These are phyloP conservation scores for Pueraria montana DNA, from an alignment of 306 rosid species.

Conservation along the genomic window DNA sequence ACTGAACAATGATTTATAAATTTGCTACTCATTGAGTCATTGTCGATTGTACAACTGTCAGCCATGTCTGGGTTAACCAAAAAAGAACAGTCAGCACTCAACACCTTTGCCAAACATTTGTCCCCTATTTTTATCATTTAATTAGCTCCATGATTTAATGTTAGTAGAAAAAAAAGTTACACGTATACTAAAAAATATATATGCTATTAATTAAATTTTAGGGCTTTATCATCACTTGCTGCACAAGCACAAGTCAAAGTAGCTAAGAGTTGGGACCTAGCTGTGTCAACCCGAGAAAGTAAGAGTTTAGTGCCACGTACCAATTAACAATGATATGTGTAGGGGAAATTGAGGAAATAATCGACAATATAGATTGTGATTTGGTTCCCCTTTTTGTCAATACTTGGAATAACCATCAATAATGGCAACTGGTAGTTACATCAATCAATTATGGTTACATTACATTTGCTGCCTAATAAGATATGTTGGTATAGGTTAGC, in stretches of 20 bases:
- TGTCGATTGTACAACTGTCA: constrained; percentile 38
- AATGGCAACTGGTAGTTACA: constrained; percentile 9
- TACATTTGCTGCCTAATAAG: too few species aligned
- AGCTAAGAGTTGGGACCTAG: neutral
- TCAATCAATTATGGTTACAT: neutral
- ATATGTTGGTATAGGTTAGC: neutral
- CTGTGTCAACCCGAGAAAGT: neutral
- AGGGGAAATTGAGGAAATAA: too few species aligned
- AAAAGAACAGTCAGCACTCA: neutral
- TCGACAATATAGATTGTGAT: constrained; percentile 23
- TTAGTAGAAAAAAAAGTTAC: neutral
- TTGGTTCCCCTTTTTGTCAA: neutral
- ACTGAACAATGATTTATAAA: too few species aligned
- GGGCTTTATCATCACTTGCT: too few species aligned
- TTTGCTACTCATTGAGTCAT: neutral
- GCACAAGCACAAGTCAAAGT: constrained; percentile 24
- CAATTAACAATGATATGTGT: neutral
- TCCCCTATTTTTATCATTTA: neutral
- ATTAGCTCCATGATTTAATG: neutral
- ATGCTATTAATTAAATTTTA: too few species aligned
- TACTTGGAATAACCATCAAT: constrained; percentile 17
- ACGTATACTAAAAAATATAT: neutral
- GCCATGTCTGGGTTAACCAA: neutral
- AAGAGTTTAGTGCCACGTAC: constrained; percentile 46
- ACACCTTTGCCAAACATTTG: neutral